A percentile compares a stretch with the other conserved stretches of the same genome.
Conservation (phyloP, 148 eudicot species). For the Euryodendron excelsum region DNA sequence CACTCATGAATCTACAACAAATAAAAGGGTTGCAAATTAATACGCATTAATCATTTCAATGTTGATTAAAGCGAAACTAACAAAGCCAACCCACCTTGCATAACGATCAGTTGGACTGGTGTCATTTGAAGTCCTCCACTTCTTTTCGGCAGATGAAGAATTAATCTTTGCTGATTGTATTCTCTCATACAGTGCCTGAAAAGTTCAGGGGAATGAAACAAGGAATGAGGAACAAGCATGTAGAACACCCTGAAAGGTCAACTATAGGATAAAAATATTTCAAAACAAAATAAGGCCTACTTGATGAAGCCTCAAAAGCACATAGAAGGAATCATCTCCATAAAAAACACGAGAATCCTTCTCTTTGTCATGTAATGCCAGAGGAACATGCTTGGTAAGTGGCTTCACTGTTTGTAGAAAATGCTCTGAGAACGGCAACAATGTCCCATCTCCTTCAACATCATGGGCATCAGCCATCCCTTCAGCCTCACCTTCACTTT, state of each 20-base stretch:
- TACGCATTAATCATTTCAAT: background rate
- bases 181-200: constrained; percentile 82
- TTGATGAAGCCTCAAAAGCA: constrained; percentile 84
- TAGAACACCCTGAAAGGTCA: constrained; percentile 7
- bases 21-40: constrained; percentile 10
- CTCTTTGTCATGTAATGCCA: constrained; percentile 32
- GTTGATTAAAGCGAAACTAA: background rate
- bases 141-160: constrained; percentile 55
- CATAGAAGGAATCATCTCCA: constrained; percentile 79
- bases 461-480: constrained; percentile 57
- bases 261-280: background rate
- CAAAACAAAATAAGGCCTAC: constrained; percentile 38
- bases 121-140: constrained; percentile 55
- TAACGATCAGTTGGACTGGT: constrained; percentile 51
- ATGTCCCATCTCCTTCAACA: constrained; percentile 48
- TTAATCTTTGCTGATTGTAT: constrained; percentile 67
- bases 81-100: constrained; percentile 46
- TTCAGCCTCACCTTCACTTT: constrained; percentile 78
- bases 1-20: constrained; percentile 63
- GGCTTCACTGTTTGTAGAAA: constrained; percentile 61
- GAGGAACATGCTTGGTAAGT: constrained; percentile 49
- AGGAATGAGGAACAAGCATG: background rate
- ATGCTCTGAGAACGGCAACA: constrained; percentile 45
- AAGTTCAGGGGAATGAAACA: constrained; percentile 7
- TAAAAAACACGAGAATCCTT: constrained; percentile 56